Conservation (phyloP, 2,329 filamentous ascomycete genomes). For the Cercospora sp. region DNA sequence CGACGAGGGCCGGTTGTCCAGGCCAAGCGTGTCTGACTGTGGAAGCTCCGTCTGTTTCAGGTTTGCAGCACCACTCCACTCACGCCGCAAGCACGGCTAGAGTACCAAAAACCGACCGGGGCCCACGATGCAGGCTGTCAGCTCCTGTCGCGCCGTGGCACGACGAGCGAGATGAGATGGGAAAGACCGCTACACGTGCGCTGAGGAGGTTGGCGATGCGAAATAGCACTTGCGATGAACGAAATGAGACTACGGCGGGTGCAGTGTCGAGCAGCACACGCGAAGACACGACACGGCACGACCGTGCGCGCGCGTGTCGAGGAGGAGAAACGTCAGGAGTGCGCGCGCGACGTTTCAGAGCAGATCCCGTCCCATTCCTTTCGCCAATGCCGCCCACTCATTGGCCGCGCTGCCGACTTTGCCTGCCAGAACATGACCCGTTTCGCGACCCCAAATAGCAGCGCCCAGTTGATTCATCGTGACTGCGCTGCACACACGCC, state of each 20-base stretch:
- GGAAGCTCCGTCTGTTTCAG: slow-evolving; percentile 10
- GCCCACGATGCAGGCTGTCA: background rate
- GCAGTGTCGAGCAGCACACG: background rate
- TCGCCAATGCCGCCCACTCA: background rate
- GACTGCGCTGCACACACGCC: background rate
- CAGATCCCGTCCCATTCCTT: background rate
- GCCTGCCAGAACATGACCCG: background rate
- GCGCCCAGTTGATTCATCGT: background rate
- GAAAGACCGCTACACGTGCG: background rate
- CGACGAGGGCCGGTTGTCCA: background rate
- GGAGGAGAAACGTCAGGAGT: background rate
- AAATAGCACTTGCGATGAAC: background rate
- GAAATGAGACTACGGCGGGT: background rate
- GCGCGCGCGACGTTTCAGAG: background rate
- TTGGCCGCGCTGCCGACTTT: background rate
- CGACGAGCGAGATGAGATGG: background rate
- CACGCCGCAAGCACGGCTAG: background rate
- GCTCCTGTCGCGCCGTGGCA: background rate
- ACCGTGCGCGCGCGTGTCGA: background rate
- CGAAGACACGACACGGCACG: background rate
- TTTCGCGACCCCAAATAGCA: background rate
- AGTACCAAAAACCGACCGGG: background rate
- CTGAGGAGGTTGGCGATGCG: background rate
- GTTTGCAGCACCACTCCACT: background rate
- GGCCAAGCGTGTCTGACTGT: slow-evolving; percentile 8